A percentile compares a stretch with the other conserved stretches of the same genome.
Evolutionary conservation across 169 alveolate genomes (phyloP).

Genomic region (Plasmodium knowlesi): DNA sequence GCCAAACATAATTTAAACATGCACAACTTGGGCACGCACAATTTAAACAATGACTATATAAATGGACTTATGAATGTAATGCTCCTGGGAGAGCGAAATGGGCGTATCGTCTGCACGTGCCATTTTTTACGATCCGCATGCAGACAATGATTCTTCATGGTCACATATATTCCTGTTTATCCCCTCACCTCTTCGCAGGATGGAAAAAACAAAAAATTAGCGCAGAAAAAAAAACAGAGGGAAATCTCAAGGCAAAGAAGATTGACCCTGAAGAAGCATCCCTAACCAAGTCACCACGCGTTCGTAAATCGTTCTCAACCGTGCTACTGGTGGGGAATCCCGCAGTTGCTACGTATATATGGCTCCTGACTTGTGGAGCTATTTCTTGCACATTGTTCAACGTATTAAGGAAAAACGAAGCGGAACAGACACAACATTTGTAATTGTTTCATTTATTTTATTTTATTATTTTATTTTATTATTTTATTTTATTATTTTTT

Average conservation of each 20-base stretch:
- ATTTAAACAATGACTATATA: constrained; percentile 53
- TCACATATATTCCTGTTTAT: neutral
- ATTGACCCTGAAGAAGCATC: constrained; percentile 31
- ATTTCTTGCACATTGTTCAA: neutral
- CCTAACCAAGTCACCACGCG: neutral
- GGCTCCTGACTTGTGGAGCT: neutral
- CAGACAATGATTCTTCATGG: neutral
- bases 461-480: no score
- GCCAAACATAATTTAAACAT: constrained; percentile 26
- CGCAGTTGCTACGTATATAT: neutral
- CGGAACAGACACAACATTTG: neutral
- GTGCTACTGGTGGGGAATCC: neutral
- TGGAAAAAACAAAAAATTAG: constrained; percentile 63
- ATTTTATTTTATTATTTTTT: no score
- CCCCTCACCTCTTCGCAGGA: constrained; percentile 21
- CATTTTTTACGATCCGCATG: neutral
- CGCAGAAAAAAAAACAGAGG: constrained; percentile 52
- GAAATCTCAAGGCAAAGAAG: constrained; percentile 29
- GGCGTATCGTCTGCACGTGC: neutral
- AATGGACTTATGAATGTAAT: constrained; percentile 59
- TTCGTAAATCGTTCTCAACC: neutral
- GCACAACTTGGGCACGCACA: constrained; percentile 24
- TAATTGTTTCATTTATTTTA: neutral
- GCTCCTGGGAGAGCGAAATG: neutral
- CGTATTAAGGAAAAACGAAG: neutral